phyloP scores from a whole-genome alignment of 1,284 basidiomycete genomes.

The Heterobasidion irregulare region DNA sequence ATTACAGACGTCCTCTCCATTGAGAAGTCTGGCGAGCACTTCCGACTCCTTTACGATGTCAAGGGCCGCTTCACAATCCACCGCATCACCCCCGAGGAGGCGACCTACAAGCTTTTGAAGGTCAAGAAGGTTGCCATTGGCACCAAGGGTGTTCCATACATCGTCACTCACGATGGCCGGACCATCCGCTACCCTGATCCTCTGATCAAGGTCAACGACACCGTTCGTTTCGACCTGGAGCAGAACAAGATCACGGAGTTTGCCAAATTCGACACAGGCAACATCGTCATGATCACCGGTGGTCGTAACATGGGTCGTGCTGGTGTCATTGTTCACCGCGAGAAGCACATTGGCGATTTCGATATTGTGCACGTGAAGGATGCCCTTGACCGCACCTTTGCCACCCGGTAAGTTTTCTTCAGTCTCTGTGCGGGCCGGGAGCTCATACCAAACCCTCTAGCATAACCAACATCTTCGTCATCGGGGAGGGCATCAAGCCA shows the following conservation, averaged over 20 bases:
- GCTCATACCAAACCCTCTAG: conserved; percentile 31
- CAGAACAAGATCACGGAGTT: conserved; percentile 93
- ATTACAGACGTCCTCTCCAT: conserved; percentile 87
- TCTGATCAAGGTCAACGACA: conserved; percentile 93
- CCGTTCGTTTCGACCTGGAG: conserved; percentile 94
- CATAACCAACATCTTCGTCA: conserved; percentile 96
- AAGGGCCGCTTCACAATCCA: conserved; percentile 99
- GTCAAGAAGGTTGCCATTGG: conserved; percentile 91
- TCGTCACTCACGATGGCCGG: conserved; percentile 98
- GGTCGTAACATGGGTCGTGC: conserved; percentile 99
- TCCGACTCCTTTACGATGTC: conserved; percentile 98
- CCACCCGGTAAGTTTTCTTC: conserved; percentile 69
- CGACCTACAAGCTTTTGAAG: conserved; percentile 97
- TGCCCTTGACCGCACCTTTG: conserved; percentile 90
- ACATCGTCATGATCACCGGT: conserved; percentile 97
- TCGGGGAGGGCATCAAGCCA: conserved; percentile 92
- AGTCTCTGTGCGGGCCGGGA: background rate
- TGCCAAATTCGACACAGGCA: conserved; percentile 96
- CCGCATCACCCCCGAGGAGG: conserved; percentile 98
- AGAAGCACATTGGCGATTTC: conserved; percentile 97
- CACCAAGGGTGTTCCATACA: conserved; percentile 89
- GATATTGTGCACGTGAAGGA: conserved; percentile 98
- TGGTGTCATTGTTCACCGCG: conserved; percentile 92
- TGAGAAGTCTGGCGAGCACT: conserved; percentile 98
- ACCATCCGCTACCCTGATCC: conserved; percentile 99